Percentiles rank a stretch among this genome's conserved stretches.
These are phyloP conservation scores for Tulasnella calospora DNA, from an alignment of 768 basidiomycete genomes.

Conservation along the genomic window DNA sequence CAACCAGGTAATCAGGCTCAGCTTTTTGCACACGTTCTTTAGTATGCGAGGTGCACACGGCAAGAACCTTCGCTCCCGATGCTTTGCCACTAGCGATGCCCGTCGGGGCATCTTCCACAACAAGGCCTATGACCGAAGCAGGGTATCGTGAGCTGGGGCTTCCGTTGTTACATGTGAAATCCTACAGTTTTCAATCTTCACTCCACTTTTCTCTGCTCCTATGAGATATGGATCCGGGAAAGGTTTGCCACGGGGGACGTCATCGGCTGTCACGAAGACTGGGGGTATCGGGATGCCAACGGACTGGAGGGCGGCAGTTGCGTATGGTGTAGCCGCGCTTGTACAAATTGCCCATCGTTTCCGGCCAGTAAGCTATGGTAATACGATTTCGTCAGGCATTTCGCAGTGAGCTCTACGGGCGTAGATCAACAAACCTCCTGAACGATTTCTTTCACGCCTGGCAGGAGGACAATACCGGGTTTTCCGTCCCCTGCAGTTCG, in stretches of 20 bases:
- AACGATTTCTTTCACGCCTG: slow-evolving; percentile 59
- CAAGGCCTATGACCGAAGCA: slow-evolving; percentile 49
- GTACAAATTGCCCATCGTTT: slow-evolving; percentile 85
- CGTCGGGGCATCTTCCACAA: slow-evolving; percentile 85
- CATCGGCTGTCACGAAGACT: slow-evolving; percentile 43
- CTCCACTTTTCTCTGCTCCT: slow-evolving; percentile 60
- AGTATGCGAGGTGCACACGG: slow-evolving; percentile 76
- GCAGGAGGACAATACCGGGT: slow-evolving; percentile 48
- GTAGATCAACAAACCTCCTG: slow-evolving; percentile 33
- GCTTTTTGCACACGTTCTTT: slow-evolving; percentile 45
- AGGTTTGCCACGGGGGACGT: slow-evolving; percentile 63
- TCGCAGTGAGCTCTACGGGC: too few relatives aligned
- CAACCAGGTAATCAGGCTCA: slow-evolving; percentile 60
- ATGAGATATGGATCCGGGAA: slow-evolving; percentile 80
- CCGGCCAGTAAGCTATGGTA: background rate
- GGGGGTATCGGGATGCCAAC: slow-evolving; percentile 57
- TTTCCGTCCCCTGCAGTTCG: slow-evolving; percentile 12
- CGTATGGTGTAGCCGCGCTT: slow-evolving; percentile 71
- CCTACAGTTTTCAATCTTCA: slow-evolving; percentile 44
- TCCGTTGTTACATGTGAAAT: background rate
- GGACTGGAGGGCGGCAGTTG: slow-evolving; percentile 38
- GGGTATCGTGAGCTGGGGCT: background rate
- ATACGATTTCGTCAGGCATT: background rate
- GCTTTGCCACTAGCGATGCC: slow-evolving; percentile 71
- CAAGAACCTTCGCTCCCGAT: slow-evolving; percentile 70